Conservation (phyloP, 345 rosid genomes). For the Orychophragmus violaceus region DNA sequence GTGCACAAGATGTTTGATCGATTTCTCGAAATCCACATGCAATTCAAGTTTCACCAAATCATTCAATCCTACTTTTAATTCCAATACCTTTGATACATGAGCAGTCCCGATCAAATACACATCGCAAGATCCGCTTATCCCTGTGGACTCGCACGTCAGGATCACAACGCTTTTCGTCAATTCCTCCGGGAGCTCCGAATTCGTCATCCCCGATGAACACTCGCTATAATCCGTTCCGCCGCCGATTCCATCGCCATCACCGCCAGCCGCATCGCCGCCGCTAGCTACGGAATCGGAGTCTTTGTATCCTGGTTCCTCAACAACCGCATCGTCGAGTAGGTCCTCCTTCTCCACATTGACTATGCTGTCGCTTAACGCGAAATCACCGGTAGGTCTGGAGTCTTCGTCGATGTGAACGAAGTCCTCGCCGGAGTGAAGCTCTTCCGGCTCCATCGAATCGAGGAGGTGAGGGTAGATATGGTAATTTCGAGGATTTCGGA, state of each 20-base stretch:
- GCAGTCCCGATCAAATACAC: constrained; percentile 88
- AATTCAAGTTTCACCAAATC: not conserved
- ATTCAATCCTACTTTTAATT: not conserved
- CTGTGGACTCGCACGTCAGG: constrained; percentile 71
- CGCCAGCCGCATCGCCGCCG: not conserved
- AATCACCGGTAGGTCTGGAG: constrained; percentile 41
- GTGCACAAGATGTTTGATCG: not conserved
- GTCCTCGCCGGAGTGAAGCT: constrained; percentile 46
- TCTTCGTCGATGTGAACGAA: constrained; percentile 75
- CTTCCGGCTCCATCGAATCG: constrained; percentile 30
- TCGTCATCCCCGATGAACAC: constrained; percentile 24
- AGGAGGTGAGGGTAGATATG: not conserved
- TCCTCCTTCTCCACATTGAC: constrained; percentile 56
- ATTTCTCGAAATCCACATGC: constrained; percentile 11
- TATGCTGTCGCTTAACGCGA: constrained; percentile 59
- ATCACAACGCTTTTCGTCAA: constrained; percentile 53
- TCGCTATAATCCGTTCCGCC: constrained; percentile 2
- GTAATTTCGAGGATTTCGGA: constrained; percentile 2
- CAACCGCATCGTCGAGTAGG: constrained; percentile 13
- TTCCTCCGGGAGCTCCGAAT: constrained; percentile 58
- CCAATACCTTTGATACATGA: constrained; percentile 76
- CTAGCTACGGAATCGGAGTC: constrained; percentile 17
- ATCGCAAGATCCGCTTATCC: constrained; percentile 67
- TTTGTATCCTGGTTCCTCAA: not conserved
- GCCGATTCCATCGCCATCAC: not conserved